Evolutionary conservation across 352 stramenopile species (phyloP).

Genomic region (Phytophthora nicotianae): DNA sequence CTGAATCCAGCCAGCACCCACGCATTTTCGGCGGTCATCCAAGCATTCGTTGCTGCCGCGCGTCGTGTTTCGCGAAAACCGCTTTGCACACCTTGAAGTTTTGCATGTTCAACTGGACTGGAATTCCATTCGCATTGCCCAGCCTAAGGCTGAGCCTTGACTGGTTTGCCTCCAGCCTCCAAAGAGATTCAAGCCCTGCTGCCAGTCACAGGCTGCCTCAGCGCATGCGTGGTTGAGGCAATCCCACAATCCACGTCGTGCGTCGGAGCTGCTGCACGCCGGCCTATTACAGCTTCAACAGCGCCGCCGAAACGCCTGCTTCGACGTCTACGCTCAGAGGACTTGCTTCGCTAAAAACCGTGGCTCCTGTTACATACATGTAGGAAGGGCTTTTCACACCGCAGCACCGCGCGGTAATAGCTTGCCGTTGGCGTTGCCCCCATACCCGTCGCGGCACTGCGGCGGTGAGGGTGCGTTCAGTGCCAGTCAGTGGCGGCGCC

Average conservation of each 20-base stretch:
- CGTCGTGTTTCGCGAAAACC: conserved; percentile 14
- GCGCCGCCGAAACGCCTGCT: background rate
- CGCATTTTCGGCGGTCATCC: conserved; percentile 17
- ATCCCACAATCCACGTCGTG: conserved; percentile 22
- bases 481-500: background rate
- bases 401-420: background rate
- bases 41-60: conserved; percentile 10
- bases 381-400: background rate
- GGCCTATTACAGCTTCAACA: background rate
- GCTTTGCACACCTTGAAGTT: conserved; percentile 28
- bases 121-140: conserved; percentile 7
- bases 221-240: conserved; percentile 23
- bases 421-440: no score
- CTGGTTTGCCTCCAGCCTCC: background rate
- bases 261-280: conserved; percentile 10
- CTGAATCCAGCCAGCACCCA: background rate
- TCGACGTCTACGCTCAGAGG: background rate
- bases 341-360: background rate
- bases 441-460: no score
- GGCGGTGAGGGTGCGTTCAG: conserved; percentile 8
- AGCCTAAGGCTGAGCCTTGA: background rate
- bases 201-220: conserved; percentile 29
- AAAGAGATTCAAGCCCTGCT: conserved; percentile 11
- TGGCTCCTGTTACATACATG: no score
- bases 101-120: conserved; percentile 31